Conservation (phyloP, 2,329 filamentous ascomycete genomes). For the Penicillium oxalicum region DNA sequence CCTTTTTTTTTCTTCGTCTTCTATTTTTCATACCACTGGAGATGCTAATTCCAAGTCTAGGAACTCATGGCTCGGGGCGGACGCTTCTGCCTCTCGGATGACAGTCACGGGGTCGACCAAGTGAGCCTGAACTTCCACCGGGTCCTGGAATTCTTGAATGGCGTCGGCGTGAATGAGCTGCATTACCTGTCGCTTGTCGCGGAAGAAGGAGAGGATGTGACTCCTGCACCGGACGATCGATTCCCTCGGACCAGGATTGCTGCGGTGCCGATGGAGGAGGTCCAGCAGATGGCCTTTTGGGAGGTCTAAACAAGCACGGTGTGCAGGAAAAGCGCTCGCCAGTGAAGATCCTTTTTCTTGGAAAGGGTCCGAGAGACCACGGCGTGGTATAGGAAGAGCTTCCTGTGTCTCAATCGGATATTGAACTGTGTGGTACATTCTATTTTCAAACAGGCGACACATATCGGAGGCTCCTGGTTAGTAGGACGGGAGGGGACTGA, state of each 20-base stretch:
- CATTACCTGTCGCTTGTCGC: conserved; percentile 32
- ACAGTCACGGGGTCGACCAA: conserved; percentile 84
- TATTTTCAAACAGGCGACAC: no score
- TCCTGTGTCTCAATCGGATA: no score
- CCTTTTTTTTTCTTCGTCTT: neutral
- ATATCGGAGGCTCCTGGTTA: no score
- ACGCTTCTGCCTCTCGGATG: conserved; percentile 85
- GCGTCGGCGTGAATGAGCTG: conserved; percentile 33
- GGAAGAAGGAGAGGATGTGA: conserved; percentile 12
- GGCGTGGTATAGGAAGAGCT: no score
- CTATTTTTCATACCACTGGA: neutral
- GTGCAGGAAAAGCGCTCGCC: neutral
- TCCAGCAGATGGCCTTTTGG: conserved; percentile 33
- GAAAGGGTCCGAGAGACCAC: no score
- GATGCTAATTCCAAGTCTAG: conserved; percentile 38
- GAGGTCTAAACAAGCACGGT: neutral
- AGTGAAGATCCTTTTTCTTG: no score
- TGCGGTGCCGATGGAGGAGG: conserved; percentile 28
- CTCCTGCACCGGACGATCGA: conserved; percentile 25
- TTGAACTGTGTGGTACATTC: no score
- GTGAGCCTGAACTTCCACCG: conserved; percentile 76
- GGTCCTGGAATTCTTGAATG: conserved; percentile 64
- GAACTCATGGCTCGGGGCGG: conserved; percentile 68
- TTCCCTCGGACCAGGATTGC: conserved; percentile 34
- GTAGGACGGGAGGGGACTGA: no score